These are phyloP conservation scores for Dacryopinax primogenitus DNA, from an alignment of 768 basidiomycete species.

Conservation along the genomic window DNA sequence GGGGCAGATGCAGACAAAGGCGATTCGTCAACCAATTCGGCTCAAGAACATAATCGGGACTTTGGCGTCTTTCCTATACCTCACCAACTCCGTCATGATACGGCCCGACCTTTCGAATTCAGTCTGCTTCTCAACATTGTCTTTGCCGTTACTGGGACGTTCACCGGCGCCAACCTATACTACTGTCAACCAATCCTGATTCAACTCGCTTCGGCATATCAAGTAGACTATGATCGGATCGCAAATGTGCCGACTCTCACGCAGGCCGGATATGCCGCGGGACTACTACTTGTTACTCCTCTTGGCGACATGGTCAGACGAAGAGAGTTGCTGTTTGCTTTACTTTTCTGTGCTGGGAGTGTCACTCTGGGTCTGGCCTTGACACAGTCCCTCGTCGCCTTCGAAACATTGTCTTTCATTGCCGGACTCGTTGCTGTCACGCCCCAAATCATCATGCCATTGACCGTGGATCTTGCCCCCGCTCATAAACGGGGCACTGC, in stretches of 20 bases:
- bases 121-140: conserved; percentile 20
- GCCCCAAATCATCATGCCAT: conserved; percentile 46
- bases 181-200: conserved; percentile 19
- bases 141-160: conserved; percentile 24
- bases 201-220: conserved; percentile 24
- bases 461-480: conserved; percentile 73
- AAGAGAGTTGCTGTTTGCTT: conserved; percentile 50
- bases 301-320: conserved; percentile 72
- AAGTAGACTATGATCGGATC: conserved; percentile 21
- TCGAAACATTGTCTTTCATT: conserved; percentile 57
- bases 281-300: conserved; percentile 63
- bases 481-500: conserved; percentile 59
- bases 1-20: too few relatives aligned
- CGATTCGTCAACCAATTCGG: not conserved
- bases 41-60: conserved; percentile 15
- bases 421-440: conserved; percentile 59
- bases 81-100: conserved; percentile 19
- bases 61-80: conserved; percentile 31
- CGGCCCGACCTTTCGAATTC: conserved; percentile 17
- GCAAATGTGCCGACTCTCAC: conserved; percentile 25
- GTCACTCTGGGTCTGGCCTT: conserved; percentile 62
- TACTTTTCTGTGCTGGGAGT: conserved; percentile 41
- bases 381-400: conserved; percentile 44
- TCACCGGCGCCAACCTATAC: conserved; percentile 22
- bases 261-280: conserved; percentile 45